phyloP scores from a whole-genome alignment of 768 basidiomycete species.

The Termitomyces sp. region DNA sequence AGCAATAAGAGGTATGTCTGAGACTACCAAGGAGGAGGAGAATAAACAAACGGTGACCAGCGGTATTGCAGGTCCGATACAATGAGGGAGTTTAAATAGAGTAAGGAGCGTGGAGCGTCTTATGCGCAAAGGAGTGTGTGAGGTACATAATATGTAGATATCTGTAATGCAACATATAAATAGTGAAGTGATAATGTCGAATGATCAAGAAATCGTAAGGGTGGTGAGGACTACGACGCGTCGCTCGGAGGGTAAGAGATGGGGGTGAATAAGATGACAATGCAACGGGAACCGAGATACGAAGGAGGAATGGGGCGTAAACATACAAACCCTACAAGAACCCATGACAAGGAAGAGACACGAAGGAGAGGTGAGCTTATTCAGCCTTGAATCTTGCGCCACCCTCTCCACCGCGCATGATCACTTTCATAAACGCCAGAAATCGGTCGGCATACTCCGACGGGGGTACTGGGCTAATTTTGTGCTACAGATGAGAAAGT shows the following conservation, averaged over 20 bases:
- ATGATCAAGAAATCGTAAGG: not conserved
- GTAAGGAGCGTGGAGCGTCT: slow-evolving; percentile 12
- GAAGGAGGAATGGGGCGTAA: not conserved
- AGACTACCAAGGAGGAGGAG: not conserved
- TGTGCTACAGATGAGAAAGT: slow-evolving; percentile 53
- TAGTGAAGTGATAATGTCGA: not conserved
- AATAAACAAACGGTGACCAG: not conserved
- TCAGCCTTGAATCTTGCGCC: slow-evolving; percentile 41
- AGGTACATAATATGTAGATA: not conserved
- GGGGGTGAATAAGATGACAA: not conserved
- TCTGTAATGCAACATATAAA: not conserved
- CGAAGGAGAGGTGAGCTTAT: slow-evolving; percentile 13
- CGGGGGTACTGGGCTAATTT: slow-evolving; percentile 92
- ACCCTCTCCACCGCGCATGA: slow-evolving; percentile 80
- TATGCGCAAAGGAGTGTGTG: slow-evolving; percentile 12
- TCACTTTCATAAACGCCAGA: slow-evolving; percentile 79
- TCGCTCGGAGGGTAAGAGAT: not conserved
- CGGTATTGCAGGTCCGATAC: not conserved
- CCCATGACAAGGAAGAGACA: not conserved
- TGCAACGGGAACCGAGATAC: not conserved
- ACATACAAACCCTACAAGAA: not conserved
- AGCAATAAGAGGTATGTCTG: slow-evolving; percentile 6
- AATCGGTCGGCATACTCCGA: slow-evolving; percentile 87
- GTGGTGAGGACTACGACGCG: not conserved
- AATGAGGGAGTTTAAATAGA: not conserved